These are phyloP conservation scores for Fusarium sp. DNA, from an alignment of 2,329 filamentous ascomycete species.

Conservation along the genomic window DNA sequence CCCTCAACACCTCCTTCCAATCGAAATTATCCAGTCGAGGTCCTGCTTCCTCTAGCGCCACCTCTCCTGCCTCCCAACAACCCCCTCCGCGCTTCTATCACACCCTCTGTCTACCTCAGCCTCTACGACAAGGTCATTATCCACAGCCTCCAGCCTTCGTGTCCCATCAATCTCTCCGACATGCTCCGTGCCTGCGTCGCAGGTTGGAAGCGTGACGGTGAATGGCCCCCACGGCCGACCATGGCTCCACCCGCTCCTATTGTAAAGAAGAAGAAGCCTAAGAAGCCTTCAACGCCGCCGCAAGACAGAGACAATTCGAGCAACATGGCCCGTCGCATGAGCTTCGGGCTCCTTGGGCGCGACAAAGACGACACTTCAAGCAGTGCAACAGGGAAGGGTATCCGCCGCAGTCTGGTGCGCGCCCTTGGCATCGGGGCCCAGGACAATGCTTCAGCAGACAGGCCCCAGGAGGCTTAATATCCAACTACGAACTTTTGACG, in stretches of 20 bases:
- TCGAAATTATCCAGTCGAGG: constrained; percentile 67
- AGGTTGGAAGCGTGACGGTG: constrained; percentile 93
- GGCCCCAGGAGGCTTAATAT: constrained; percentile 23
- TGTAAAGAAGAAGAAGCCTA: constrained; percentile 59
- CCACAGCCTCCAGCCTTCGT: constrained; percentile 84
- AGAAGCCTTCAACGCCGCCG: constrained; percentile 39
- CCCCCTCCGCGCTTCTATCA: constrained; percentile 83
- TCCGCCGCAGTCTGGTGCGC: constrained; percentile 63
- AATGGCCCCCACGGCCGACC: constrained; percentile 82
- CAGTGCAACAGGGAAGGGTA: constrained; percentile 54
- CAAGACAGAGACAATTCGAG: constrained; percentile 45
- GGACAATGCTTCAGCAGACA: constrained; percentile 36
- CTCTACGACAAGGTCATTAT: constrained; percentile 93
- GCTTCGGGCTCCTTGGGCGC: constrained; percentile 64
- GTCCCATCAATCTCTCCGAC: constrained; percentile 89
- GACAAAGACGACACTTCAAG: constrained; percentile 54
- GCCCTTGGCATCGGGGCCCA: constrained; percentile 60
- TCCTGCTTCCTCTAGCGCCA: constrained; percentile 79
- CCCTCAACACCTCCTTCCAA: constrained; percentile 43
- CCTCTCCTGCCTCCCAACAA: constrained; percentile 83
- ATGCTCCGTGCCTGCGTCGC: constrained; percentile 86
- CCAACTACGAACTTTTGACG: constrained; percentile 34
- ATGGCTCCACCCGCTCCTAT: constrained; percentile 57
- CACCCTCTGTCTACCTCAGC: constrained; percentile 79
- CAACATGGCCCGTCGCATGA: constrained; percentile 60